Evolutionary conservation across 495 filamentous ascomycete species (phyloP).

Genomic region (Astrocystis sublimbata): DNA sequence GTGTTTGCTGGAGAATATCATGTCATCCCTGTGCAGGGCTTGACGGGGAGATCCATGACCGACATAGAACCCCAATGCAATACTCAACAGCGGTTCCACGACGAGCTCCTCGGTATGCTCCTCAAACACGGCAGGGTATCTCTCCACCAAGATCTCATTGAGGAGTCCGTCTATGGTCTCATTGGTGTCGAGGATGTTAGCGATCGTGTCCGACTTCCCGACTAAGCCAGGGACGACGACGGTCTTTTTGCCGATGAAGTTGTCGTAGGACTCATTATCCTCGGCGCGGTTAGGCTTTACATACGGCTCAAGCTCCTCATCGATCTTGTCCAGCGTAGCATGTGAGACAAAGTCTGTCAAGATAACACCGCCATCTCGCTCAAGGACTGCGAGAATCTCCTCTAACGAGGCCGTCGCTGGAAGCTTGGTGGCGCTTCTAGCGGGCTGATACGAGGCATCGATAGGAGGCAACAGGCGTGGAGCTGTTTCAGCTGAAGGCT

Average conservation of each 20-base stretch:
- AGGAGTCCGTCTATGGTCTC: conserved; percentile 27
- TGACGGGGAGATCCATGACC: conserved; percentile 31
- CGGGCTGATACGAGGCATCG: background rate
- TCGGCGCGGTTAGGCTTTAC: background rate
- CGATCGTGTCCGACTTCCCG: conserved; percentile 36
- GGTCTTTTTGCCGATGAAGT: conserved; percentile 23
- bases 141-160: background rate
- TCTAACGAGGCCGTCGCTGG: conserved; percentile 28
- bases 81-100: conserved; percentile 30
- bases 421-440: background rate
- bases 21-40: conserved; percentile 36
- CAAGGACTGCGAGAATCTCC: conserved; percentile 34
- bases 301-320: conserved; percentile 5
- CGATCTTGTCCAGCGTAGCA: conserved; percentile 18
- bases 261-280: conserved; percentile 1
- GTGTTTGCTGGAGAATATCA: conserved; percentile 26
- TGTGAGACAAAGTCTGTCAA: conserved; percentile 27
- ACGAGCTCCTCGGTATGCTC: conserved; percentile 18
- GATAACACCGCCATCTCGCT: conserved; percentile 39
- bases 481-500: background rate
- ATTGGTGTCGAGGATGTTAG: conserved; percentile 24
- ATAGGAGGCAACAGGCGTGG: conserved; percentile 4
- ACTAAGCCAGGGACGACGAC: conserved; percentile 32
- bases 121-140: conserved; percentile 18
- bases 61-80: conserved; percentile 31